These are phyloP conservation scores for Houttuynia cordata DNA, from an alignment of 164 flowering plant species.

Conservation along the genomic window DNA sequence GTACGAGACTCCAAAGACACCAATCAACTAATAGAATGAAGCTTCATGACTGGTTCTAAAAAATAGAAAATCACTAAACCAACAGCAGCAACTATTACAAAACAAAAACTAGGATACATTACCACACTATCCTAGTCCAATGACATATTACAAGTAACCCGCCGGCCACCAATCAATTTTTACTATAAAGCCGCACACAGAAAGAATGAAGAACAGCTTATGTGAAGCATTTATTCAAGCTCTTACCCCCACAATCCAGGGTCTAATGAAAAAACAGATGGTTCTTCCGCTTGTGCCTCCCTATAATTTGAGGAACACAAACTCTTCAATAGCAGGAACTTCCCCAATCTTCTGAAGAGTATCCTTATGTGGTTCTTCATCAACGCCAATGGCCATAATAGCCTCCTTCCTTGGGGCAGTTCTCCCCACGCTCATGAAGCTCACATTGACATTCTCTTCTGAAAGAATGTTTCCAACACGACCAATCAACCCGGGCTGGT, in stretches of 20 bases:
- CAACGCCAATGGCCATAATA: constrained; percentile 78
- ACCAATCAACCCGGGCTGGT: constrained; percentile 81
- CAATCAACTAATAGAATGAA: too few species aligned
- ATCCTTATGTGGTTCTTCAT: constrained; percentile 54
- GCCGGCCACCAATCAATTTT: too few species aligned
- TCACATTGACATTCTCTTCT: constrained; percentile 53
- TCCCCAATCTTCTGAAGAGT: constrained; percentile 54
- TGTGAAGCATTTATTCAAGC: background rate
- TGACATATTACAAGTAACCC: too few species aligned
- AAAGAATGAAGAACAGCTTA: background rate
- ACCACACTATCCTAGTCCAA: too few species aligned
- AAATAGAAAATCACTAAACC: too few species aligned
- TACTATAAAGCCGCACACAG: too few species aligned
- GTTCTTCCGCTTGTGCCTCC: background rate
- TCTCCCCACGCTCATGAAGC: constrained; percentile 73
- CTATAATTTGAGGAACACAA: constrained; percentile 64
- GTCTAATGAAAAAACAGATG: background rate
- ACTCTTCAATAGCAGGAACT: constrained; percentile 56
- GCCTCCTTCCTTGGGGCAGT: constrained; percentile 38
- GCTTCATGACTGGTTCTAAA: too few species aligned
- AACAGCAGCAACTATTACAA: too few species aligned
- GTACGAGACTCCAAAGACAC: too few species aligned
- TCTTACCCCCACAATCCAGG: background rate
- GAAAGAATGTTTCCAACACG: constrained; percentile 57
- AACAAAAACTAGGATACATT: too few species aligned